Conservation (phyloP, 169 alveolate species). For the Babesia bigemina region DNA sequence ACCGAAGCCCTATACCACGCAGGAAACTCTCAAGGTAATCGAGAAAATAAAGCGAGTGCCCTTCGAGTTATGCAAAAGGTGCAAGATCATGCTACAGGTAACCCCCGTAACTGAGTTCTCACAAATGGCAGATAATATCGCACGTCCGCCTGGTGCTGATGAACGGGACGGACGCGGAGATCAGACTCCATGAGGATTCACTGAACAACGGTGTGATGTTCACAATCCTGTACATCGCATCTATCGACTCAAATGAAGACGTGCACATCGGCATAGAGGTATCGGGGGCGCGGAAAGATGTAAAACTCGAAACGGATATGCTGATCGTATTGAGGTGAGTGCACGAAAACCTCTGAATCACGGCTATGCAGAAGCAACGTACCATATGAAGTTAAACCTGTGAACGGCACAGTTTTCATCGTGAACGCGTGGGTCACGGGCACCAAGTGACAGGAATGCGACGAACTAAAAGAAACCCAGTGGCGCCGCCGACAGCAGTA, state of each 20-base stretch:
- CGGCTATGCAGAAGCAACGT: slow-evolving; percentile 19
- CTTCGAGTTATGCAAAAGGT: slow-evolving; percentile 50
- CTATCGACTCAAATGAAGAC: slow-evolving; percentile 1
- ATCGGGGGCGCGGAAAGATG: not conserved
- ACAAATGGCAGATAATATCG: slow-evolving; percentile 35
- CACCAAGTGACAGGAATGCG: slow-evolving; percentile 6
- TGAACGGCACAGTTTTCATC: slow-evolving; percentile 31
- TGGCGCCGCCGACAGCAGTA: too few species aligned
- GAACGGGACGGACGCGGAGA: slow-evolving; percentile 24
- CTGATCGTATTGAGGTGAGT: slow-evolving; percentile 41
- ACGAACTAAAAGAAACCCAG: not conserved
- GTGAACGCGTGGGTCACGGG: slow-evolving; percentile 60
- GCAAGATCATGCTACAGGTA: slow-evolving; percentile 63
- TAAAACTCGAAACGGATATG: slow-evolving; percentile 29
- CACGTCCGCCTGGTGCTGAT: slow-evolving; percentile 42
- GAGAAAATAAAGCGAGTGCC: slow-evolving; percentile 47
- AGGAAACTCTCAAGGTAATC: slow-evolving; percentile 33
- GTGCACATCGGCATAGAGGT: slow-evolving; percentile 11
- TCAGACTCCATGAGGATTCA: slow-evolving; percentile 35
- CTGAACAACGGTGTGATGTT: slow-evolving; percentile 38
- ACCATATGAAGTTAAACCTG: slow-evolving; percentile 36
- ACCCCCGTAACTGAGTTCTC: not conserved
- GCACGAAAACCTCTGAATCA: not conserved
- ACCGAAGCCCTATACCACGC: not conserved
- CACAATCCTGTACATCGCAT: slow-evolving; percentile 38